Evolutionary conservation across 2,329 filamentous ascomycete species (phyloP), one percentile per base, ranked within the genome.

Genomic region (Monosporascus sp.): DNA sequence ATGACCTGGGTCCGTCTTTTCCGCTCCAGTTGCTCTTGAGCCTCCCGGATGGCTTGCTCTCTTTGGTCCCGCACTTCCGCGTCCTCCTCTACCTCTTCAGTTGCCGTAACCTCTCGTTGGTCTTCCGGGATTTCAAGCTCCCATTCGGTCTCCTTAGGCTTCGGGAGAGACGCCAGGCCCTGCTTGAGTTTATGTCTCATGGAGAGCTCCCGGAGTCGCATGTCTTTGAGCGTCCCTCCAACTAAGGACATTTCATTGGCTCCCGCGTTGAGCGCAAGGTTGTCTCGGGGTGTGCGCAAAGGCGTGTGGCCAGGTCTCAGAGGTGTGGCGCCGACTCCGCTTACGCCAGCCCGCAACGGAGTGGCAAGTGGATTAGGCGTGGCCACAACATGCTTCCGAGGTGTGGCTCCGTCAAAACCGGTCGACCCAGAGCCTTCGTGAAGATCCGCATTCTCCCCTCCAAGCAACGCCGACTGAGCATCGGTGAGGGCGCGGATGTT

Each of bases 281-380:
- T 91, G 66, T 99, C 94, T 54, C 94, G 84, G 9, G 93, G 93
- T 8, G 92, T 97, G 54, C 89, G 85, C 74, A 96, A 76, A 1
- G 93, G 91, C 0, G 93, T 96, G 55, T 91, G 87, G 19, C 89
- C 90, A 48, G 86, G 81, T 5, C 82, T 81, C 51, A 78, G 74
- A 7, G 85, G 85, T 16, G 89, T 95, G 14, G 86, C 84, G 26
- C 83, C 87, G 27, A 83, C 75, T 24, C 84, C 88, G 56, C 80
- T 81, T 2, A 76, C 71, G 41, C 75, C 81, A 56, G 84, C 77
- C 51, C 89, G 82, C 59, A 96, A 80, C 1, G 94, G 94, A 0
- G 94, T 99, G 1, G 94, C 92, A 76, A 99, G 80, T 0, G 94
- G 94, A 67, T 99, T 99, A 0, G 94, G 94, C 0, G 94, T 99